phyloP scores from a whole-genome alignment of 2,329 filamentous ascomycete species.

The Harringtonia aguacate region DNA sequence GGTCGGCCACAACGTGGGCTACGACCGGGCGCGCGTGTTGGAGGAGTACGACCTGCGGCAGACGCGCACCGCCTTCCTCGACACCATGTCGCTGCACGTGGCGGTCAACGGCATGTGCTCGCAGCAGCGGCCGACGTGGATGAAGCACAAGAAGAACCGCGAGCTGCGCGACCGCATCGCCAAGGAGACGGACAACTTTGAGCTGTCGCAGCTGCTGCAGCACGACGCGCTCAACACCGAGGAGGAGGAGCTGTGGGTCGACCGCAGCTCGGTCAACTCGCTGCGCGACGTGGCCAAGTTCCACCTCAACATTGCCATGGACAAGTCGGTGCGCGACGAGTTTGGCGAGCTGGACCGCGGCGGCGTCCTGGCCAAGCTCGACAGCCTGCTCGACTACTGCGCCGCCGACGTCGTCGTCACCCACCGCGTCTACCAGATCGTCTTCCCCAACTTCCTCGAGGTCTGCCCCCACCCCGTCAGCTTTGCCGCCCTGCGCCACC shows the following conservation, averaged over 20 bases:
- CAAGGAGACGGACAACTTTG: slow-evolving; percentile 57
- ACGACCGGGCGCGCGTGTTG: slow-evolving; percentile 75
- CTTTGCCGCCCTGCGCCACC: slow-evolving; percentile 83
- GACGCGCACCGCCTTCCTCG: slow-evolving; percentile 75
- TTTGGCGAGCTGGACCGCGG: slow-evolving; percentile 73
- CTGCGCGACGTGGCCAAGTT: slow-evolving; percentile 93
- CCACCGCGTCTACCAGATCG: slow-evolving; percentile 85
- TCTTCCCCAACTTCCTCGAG: slow-evolving; percentile 80
- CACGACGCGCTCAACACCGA: slow-evolving; percentile 60
- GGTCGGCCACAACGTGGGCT: slow-evolving; percentile 92
- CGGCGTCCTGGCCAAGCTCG: slow-evolving; percentile 59
- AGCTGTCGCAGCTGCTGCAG: slow-evolving; percentile 61
- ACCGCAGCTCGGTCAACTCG: slow-evolving; percentile 89
- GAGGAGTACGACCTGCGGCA: slow-evolving; percentile 86
- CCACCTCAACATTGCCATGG: slow-evolving; percentile 81
- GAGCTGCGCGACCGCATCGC: slow-evolving; percentile 74
- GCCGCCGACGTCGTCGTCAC: slow-evolving; percentile 90
- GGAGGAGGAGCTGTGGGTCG: slow-evolving; percentile 94
- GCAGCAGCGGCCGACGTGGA: slow-evolving; percentile 89
- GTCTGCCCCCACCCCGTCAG: slow-evolving; percentile 95
- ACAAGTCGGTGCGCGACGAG: slow-evolving; percentile 77
- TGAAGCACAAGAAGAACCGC: slow-evolving; percentile 86
- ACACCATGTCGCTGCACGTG: slow-evolving; percentile 97
- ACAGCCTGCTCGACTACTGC: slow-evolving; percentile 85
- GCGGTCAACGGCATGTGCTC: slow-evolving; percentile 99